A percentile compares a stretch with the other conserved stretches of the same genome.
Evolutionary conservation across 139 green algal species (phyloP).

Genomic region (Coelastrella sp.): DNA sequence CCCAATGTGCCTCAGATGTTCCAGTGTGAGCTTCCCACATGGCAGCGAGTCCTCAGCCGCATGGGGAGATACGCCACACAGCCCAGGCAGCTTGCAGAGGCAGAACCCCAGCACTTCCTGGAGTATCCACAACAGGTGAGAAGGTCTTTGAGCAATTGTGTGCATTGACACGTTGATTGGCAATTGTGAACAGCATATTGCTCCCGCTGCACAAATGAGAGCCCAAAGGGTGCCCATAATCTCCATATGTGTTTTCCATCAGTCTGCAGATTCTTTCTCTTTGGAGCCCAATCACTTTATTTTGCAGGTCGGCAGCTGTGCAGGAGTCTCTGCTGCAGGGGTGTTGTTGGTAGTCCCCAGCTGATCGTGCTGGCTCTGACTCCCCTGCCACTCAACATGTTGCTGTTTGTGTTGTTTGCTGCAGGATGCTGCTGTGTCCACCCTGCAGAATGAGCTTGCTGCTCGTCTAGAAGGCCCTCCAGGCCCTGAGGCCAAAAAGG

Average conservation of each 20-base stretch:
- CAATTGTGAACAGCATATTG: too few relatives aligned
- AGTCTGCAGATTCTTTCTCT: too few relatives aligned
- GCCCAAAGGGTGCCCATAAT: too few relatives aligned
- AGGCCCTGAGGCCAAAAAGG: not conserved
- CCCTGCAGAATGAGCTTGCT: conserved; percentile 1
- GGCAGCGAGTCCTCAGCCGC: conserved; percentile 42
- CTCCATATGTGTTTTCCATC: too few relatives aligned
- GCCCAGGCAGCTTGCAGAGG: conserved; percentile 5
- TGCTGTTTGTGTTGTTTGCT: not conserved
- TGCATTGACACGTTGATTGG: too few relatives aligned
- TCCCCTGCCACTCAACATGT: not conserved
- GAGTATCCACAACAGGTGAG: conserved; percentile 46
- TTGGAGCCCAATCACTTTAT: too few relatives aligned
- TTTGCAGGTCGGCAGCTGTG: too few relatives aligned
- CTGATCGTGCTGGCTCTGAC: too few relatives aligned
- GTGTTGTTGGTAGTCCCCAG: too few relatives aligned
- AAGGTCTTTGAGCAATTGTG: too few relatives aligned
- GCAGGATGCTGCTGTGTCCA: conserved; percentile 9
- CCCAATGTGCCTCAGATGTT: conserved; percentile 66
- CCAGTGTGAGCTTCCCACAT: conserved; percentile 52
- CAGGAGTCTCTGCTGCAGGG: too few relatives aligned
- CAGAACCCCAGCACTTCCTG: conserved; percentile 32
- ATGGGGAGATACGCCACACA: conserved; percentile 43
- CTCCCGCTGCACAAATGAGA: too few relatives aligned
- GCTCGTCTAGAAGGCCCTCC: conserved; percentile 17